Evolutionary conservation across 129 eudicot genomes (phyloP).

Genomic region (Chrysanthemum lavandulifolium): DNA sequence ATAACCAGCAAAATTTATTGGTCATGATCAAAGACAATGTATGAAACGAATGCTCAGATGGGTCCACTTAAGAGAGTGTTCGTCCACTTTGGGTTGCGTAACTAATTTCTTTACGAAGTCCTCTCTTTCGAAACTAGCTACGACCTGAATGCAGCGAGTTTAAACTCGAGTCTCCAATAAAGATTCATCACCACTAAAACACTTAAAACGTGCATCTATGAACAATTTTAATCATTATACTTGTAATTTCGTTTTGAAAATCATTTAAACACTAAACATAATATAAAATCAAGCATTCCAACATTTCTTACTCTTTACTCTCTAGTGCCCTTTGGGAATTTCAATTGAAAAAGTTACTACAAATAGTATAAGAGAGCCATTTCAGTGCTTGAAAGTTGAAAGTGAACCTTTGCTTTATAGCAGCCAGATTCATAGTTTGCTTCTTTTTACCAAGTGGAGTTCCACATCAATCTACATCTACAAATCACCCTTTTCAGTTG

Average conservation of each 20-base stretch:
- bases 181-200: neutral
- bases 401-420: neutral
- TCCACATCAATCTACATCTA: slow-evolving; percentile 1
- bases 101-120: no score
- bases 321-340: neutral
- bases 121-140: no score
- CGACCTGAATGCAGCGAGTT: no score
- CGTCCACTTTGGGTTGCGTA: no score
- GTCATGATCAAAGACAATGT: no score
- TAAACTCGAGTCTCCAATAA: no score
- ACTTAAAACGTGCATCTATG: neutral
- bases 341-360: neutral
- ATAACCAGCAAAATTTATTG: no score
- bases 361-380: neutral
- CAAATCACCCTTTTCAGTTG: slow-evolving; percentile 10
- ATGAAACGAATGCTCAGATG: no score
- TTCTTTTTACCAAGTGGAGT: slow-evolving; percentile 3
- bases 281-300: neutral
- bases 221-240: neutral
- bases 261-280: neutral
- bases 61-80: no score
- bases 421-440: slow-evolving; percentile 4
- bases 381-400: neutral
- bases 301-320: neutral
- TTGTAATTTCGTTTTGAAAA: neutral